Percentiles rank a stretch among this genome's conserved stretches.
These are phyloP conservation scores for Seiridium unicorne DNA, from an alignment of 2,329 filamentous ascomycete genomes.

Conservation along the genomic window DNA sequence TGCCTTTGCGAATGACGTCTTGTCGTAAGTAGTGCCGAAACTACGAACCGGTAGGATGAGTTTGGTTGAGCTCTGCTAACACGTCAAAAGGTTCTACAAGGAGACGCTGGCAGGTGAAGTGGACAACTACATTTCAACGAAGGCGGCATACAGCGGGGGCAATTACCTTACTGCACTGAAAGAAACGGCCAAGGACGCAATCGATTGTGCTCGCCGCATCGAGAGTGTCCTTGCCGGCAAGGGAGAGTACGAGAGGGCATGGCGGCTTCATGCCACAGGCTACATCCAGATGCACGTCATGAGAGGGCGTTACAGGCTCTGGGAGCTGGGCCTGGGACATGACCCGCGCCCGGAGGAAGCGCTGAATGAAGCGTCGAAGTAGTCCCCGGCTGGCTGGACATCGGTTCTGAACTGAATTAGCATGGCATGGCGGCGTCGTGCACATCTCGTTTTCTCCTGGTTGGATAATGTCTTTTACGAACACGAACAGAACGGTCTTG, in stretches of 20 bases:
- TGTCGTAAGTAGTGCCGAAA: not conserved
- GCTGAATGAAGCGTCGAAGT: not conserved
- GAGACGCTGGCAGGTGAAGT: not conserved
- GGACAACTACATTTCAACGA: not conserved
- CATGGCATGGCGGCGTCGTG: too few relatives aligned
- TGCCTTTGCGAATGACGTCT: not conserved
- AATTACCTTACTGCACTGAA: too few relatives aligned
- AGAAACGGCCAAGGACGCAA: too few relatives aligned
- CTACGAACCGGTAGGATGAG: not conserved
- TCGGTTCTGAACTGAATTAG: too few relatives aligned
- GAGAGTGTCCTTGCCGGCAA: not conserved
- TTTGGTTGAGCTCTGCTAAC: not conserved
- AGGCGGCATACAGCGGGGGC: too few relatives aligned
- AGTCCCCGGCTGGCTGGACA: too few relatives aligned
- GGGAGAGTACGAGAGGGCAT: not conserved
- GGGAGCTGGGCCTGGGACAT: not conserved
- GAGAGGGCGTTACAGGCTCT: not conserved
- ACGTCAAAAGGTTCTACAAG: not conserved
- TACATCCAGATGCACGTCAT: not conserved
- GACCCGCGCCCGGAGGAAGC: not conserved
- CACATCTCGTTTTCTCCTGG: too few relatives aligned
- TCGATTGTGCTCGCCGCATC: not conserved
- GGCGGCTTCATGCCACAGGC: not conserved
- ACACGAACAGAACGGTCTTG: too few relatives aligned
- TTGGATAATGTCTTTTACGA: too few relatives aligned